Conservation (phyloP, 306 rosid genomes). For the Benincasa hispida region DNA sequence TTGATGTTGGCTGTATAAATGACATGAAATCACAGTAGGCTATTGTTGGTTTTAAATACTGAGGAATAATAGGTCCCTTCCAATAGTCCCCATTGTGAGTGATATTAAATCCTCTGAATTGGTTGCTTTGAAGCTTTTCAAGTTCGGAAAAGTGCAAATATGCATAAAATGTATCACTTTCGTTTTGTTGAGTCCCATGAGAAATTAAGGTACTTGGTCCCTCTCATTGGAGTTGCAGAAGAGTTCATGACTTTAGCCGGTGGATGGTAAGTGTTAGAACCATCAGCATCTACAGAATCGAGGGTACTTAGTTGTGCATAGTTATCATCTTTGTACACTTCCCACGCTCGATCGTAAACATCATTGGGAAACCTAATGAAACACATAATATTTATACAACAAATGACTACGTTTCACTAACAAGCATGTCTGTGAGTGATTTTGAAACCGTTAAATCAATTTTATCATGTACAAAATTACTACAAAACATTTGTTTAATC, state of each 20-base stretch:
- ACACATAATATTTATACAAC: neutral
- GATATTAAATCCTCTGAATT: conserved; percentile 8
- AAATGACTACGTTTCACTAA: too few species aligned
- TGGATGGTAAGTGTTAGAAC: neutral
- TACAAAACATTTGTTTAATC: too few species aligned
- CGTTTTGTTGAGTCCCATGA: neutral
- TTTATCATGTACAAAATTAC: too few species aligned
- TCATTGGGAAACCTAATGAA: conserved; percentile 22
- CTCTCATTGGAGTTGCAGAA: conserved; percentile 14
- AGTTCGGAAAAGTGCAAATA: conserved; percentile 17
- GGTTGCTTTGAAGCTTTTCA: conserved; percentile 9
- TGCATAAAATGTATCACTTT: neutral
- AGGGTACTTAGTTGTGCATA: conserved; percentile 10
- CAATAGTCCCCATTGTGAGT: neutral
- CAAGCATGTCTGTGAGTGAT: neutral
- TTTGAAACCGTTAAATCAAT: too few species aligned
- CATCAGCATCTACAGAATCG: neutral
- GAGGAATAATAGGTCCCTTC: neutral
- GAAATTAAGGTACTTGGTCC: conserved; percentile 4
- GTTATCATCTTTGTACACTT: neutral
- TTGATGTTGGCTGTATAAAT: neutral
- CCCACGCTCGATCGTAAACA: conserved; percentile 27
- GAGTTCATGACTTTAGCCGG: conserved; percentile 27
- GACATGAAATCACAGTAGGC: neutral
- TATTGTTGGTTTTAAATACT: neutral